These are phyloP conservation scores for Coemansia sp. DNA, from an alignment of 192 early-diverging fungal species.

Conservation along the genomic window DNA sequence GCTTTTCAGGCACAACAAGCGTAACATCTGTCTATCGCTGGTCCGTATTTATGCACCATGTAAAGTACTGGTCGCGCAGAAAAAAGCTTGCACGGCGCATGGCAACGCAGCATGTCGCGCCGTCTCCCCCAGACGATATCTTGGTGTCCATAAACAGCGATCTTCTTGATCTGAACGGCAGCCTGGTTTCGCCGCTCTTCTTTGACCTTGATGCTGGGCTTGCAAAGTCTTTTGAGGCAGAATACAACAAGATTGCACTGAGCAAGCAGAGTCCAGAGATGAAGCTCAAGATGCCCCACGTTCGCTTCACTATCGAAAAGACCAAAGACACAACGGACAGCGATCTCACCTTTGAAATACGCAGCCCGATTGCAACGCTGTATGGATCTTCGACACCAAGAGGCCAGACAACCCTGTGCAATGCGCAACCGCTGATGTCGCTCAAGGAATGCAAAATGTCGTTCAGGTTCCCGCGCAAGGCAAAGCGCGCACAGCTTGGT, in stretches of 20 bases:
- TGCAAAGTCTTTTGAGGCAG: slow-evolving; percentile 14
- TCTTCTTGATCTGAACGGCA: slow-evolving; percentile 36
- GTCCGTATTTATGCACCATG: slow-evolving; percentile 51
- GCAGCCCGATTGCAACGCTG: slow-evolving; percentile 38
- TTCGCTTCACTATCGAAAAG: slow-evolving; percentile 25
- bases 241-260: not conserved
- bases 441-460: slow-evolving; percentile 27
- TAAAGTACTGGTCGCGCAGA: slow-evolving; percentile 50
- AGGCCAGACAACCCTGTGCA: slow-evolving; percentile 16
- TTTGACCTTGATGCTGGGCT: slow-evolving; percentile 32
- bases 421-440: slow-evolving; percentile 40
- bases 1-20: slow-evolving; percentile 22
- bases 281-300: slow-evolving; percentile 38
- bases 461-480: slow-evolving; percentile 34
- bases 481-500: slow-evolving; percentile 32
- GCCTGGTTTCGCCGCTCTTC: slow-evolving; percentile 39
- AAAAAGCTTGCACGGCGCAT: slow-evolving; percentile 43
- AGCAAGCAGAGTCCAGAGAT: slow-evolving; percentile 29
- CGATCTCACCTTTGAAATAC: slow-evolving; percentile 26
- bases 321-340: slow-evolving; percentile 22
- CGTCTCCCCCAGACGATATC: slow-evolving; percentile 35
- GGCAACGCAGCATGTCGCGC: slow-evolving; percentile 25
- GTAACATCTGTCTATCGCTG: slow-evolving; percentile 51
- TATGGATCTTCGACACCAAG: slow-evolving; percentile 44
- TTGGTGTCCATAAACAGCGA: slow-evolving; percentile 40